phyloP scores from a whole-genome alignment of 2,329 filamentous ascomycete species.

The Aspergillus hortae region DNA sequence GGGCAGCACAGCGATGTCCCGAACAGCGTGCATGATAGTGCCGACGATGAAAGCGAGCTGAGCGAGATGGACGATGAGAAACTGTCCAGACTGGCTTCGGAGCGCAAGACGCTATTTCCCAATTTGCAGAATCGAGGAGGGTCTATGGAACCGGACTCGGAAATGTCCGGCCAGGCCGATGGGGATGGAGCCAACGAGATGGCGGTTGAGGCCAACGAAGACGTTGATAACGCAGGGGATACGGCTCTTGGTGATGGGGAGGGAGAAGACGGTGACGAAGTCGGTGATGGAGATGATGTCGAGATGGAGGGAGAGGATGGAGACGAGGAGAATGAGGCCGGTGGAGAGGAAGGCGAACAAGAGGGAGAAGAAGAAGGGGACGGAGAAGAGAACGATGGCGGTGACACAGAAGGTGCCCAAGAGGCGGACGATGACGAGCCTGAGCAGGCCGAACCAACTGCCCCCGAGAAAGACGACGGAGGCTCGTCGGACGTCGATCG shows the following conservation, averaged over 20 bases:
- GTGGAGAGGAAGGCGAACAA: conserved; percentile 10
- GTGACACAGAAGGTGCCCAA: neutral
- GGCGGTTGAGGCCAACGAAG: conserved; percentile 19
- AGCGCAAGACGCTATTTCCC: conserved; percentile 23
- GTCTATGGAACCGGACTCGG: conserved; percentile 22
- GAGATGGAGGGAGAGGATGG: conserved; percentile 10
- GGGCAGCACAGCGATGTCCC: conserved; percentile 51
- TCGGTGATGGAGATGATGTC: conserved; percentile 10
- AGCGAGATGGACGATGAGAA: conserved; percentile 55
- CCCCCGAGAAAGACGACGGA: neutral
- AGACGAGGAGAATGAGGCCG: conserved; percentile 9
- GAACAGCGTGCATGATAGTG: conserved; percentile 62
- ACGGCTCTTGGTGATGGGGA: conserved; percentile 11
- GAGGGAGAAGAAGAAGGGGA: conserved; percentile 11
- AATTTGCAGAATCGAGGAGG: conserved; percentile 21
- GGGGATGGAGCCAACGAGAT: conserved; percentile 20
- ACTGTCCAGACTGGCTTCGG: conserved; percentile 22
- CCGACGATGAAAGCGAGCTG: conserved; percentile 66
- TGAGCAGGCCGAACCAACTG: neutral
- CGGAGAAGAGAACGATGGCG: neutral
- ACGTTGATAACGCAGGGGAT: conserved; percentile 15
- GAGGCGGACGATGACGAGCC: neutral
- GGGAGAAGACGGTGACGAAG: conserved; percentile 9
- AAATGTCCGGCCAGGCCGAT: conserved; percentile 20
- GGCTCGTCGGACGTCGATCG: too few relatives aligned